Base-by-base conservation (phyloP, 106 monocot genomes). In the Chionographis japonica region DNA sequence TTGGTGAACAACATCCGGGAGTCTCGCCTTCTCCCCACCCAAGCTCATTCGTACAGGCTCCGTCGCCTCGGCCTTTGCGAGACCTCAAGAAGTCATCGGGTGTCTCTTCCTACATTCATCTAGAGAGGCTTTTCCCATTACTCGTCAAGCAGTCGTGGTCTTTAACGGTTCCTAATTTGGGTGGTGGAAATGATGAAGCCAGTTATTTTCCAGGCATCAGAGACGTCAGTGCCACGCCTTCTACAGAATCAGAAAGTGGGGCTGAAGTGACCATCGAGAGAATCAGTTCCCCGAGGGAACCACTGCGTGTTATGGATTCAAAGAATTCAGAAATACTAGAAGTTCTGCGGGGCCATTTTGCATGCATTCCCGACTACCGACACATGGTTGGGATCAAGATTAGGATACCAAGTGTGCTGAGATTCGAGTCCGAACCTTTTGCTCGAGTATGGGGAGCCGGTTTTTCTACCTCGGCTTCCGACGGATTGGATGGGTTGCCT, bases 131-230 rank as follows among this genome's bases (percentile, higher is more conserved):
- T 6, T 50, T 78, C 58, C 84, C 91, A 7, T 72, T 86, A 42
- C 59, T 97, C 51, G 86, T 97, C 13, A 89, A 87, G 55, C 89
- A 92, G 50, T 86, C 97, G 37, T 97, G 97, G 97, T 86, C 86
- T 53, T 64, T 92, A 19, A 52, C 75, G 46, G 37, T 88, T 16
- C 91, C 86, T 52, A 78, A 73, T 58, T 80, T 79, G 56, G 78
- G 71, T 37, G 58, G n/a, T 59, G 77, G 66, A 50, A 50, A 46
- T 50, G 59, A 41, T 57, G 69, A 81, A 72, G 41, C 68, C 40
- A 74, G 50, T 60, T 61, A 39, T 50, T 60, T 66, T 63, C 68
- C 71, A 50, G 80, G 68, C 12, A 77, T 83, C 18, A 70, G 41
- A 57, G 84, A 80, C 58, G 54, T 61, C 27, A 65, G n/a, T 9